phyloP scores from a whole-genome alignment of 2,329 filamentous ascomycete species.

The Talaromyces sp. region DNA sequence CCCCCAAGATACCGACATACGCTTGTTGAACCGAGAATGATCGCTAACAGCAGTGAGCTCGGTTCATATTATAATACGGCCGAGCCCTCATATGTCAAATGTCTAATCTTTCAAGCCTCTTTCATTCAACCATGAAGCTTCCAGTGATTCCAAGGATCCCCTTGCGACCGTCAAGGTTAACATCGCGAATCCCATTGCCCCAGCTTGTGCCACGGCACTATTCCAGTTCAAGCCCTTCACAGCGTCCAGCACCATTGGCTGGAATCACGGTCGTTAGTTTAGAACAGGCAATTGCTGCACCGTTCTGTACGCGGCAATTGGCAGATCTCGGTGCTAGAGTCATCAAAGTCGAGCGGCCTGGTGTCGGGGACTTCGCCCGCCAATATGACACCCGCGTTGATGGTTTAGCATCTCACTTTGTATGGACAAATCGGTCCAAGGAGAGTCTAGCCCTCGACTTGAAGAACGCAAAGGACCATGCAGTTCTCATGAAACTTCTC shows the following conservation, averaged over 20 bases:
- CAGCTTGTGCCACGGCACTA: slow-evolving; percentile 1
- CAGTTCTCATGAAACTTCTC: slow-evolving; percentile 49
- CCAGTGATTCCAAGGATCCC: not conserved
- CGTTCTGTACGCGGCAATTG: slow-evolving; percentile 58
- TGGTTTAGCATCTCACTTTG: slow-evolving; percentile 57
- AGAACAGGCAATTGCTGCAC: slow-evolving; percentile 59
- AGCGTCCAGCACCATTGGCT: slow-evolving; percentile 36
- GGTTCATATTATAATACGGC: too few relatives aligned
- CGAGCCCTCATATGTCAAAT: not conserved
- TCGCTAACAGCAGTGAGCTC: not conserved
- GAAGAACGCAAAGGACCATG: slow-evolving; percentile 49
- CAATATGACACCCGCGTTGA: slow-evolving; percentile 55
- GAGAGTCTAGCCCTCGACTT: slow-evolving; percentile 57
- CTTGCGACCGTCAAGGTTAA: not conserved
- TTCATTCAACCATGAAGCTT: not conserved
- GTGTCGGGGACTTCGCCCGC: slow-evolving; percentile 57
- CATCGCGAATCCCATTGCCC: not conserved
- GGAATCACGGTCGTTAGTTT: slow-evolving; percentile 57
- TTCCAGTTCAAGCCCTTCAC: slow-evolving; percentile 4
- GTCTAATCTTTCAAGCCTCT: not conserved
- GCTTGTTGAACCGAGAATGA: not conserved
- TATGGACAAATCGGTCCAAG: slow-evolving; percentile 60
- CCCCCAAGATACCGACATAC: not conserved
- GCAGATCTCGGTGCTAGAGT: slow-evolving; percentile 58
- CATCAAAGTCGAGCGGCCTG: slow-evolving; percentile 59